Evolutionary conservation across 2,329 filamentous ascomycete genomes (phyloP), one percentile per base, ranked within the genome.

Genomic region (Pseudogymnoascus sp.): DNA sequence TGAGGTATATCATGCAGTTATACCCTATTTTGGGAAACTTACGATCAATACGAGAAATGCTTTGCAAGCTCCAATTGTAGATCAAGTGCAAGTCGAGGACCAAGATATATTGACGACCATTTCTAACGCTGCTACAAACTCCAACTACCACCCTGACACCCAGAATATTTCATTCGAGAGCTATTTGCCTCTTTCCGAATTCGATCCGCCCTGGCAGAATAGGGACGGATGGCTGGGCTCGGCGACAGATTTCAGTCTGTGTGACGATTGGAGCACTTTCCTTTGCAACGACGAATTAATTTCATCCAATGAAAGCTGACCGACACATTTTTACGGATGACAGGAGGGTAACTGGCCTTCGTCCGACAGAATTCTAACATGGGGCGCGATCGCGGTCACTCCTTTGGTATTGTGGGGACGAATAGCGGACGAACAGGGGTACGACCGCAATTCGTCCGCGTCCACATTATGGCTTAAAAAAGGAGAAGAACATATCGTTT

Each of bases 11-110:
- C 75, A 76, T 65, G 72, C 76, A 16, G 72, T 73, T 4, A 73
- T 79, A 20, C 76, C 77, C 2, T 78, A 76, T 62, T 78, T 78
- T 69, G 75, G 80, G 20, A 78, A 63, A 25, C 43, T 50, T 50
- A 50, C 25, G 11, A 50, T 50, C 43, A 30, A 50, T 16, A 16
- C 16, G 43, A 50, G 25, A 18, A 16, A 9, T 18, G 8, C 43
- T 30, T 30, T 50, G 22, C 43, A 50, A 30, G 25, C n/a, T 50
- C 43, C 22, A 16, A n/a, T 6, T 8, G 14, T 30, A 16, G 25
- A 30, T 8, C 43, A 50, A 30, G 12, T 50, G 43, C 43, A 50
- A 30, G 25, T 50, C 43, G 43, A 30, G 25, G 43, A 50, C 43
- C 43, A 50, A 30, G 25, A 18, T 30, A 28, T 50, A 18, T 30